phyloP scores from a whole-genome alignment of 768 basidiomycete genomes.

The Serendipita sp. region DNA sequence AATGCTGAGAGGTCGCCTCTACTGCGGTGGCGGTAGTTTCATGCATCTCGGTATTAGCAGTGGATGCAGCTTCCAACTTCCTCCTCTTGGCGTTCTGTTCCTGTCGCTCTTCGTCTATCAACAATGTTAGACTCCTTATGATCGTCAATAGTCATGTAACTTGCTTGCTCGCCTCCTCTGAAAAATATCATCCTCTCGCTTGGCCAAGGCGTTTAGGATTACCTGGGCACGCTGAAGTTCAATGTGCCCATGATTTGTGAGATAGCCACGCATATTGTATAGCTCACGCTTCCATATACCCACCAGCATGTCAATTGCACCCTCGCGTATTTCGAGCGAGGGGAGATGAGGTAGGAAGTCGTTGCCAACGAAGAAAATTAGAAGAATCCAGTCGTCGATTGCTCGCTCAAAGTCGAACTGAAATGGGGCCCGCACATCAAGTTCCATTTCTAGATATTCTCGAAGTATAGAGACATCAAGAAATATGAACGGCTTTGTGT shows the following conservation, averaged over 20 bases:
- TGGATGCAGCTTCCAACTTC: slow-evolving; percentile 42
- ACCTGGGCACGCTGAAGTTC: slow-evolving; percentile 77
- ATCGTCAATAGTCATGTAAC: slow-evolving; percentile 20
- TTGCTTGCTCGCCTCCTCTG: slow-evolving; percentile 78
- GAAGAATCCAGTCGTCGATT: slow-evolving; percentile 98
- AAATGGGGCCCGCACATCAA: slow-evolving; percentile 69
- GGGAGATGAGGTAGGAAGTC: slow-evolving; percentile 98
- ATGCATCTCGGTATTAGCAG: neutral
- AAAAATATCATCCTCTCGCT: slow-evolving; percentile 92
- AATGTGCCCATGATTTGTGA: slow-evolving; percentile 85
- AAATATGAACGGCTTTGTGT: slow-evolving; percentile 97
- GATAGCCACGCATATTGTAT: slow-evolving; percentile 91
- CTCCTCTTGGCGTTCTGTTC: slow-evolving; percentile 83
- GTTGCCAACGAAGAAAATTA: slow-evolving; percentile 99
- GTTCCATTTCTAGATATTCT: slow-evolving; percentile 95
- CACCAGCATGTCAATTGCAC: slow-evolving; percentile 92
- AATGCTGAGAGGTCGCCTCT: slow-evolving; percentile 8
- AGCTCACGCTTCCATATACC: slow-evolving; percentile 92
- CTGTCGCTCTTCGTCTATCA: slow-evolving; percentile 84
- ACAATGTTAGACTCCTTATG: slow-evolving; percentile 8
- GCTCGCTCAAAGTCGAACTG: slow-evolving; percentile 90
- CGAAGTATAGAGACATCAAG: slow-evolving; percentile 90
- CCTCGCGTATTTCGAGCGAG: slow-evolving; percentile 96
- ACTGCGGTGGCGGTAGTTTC: neutral
- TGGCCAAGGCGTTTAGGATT: slow-evolving; percentile 90